Percentiles rank a stretch among this genome's conserved stretches.
phyloP scores from a whole-genome alignment of 2,329 filamentous ascomycete species.

The Pseudogymnoascus sp. region DNA sequence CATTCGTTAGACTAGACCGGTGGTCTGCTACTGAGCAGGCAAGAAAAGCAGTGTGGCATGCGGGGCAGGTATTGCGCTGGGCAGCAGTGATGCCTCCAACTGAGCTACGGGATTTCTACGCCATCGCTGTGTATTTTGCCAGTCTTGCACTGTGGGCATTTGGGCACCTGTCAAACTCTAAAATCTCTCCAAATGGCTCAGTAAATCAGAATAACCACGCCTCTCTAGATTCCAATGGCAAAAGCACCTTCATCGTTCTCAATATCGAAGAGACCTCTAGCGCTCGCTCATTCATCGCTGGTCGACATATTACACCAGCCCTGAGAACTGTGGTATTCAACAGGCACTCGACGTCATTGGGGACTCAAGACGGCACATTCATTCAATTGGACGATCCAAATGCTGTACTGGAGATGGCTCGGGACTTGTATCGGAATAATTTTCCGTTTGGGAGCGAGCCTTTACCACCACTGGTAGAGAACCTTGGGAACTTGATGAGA shows the following conservation, averaged over 20 bases:
- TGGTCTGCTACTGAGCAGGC: slow-evolving; percentile 9
- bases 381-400: slow-evolving; percentile 46
- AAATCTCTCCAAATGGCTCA: slow-evolving; percentile 19
- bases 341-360: neutral
- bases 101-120: neutral
- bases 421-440: slow-evolving; percentile 48
- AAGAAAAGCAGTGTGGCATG: slow-evolving; percentile 16
- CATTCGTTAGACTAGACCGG: neutral
- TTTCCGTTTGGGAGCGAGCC: slow-evolving; percentile 35
- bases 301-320: slow-evolving; percentile 44
- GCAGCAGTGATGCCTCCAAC: neutral
- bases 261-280: slow-evolving; percentile 46
- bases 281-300: slow-evolving; percentile 47
- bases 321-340: slow-evolving; percentile 26
- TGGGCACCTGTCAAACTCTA: slow-evolving; percentile 39
- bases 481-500: slow-evolving; percentile 54
- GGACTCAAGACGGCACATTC: slow-evolving; percentile 24
- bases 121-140: slow-evolving; percentile 34
- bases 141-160: slow-evolving; percentile 62
- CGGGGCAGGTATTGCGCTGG: slow-evolving; percentile 16
- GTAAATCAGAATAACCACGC: slow-evolving; percentile 25
- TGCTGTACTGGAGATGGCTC: slow-evolving; percentile 49
- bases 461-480: slow-evolving; percentile 56
- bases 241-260: slow-evolving; percentile 35
- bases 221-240: slow-evolving; percentile 21